Evolutionary conservation across 2,329 filamentous ascomycete species (phyloP).

Genomic region (Elsinoe fawcettii): DNA sequence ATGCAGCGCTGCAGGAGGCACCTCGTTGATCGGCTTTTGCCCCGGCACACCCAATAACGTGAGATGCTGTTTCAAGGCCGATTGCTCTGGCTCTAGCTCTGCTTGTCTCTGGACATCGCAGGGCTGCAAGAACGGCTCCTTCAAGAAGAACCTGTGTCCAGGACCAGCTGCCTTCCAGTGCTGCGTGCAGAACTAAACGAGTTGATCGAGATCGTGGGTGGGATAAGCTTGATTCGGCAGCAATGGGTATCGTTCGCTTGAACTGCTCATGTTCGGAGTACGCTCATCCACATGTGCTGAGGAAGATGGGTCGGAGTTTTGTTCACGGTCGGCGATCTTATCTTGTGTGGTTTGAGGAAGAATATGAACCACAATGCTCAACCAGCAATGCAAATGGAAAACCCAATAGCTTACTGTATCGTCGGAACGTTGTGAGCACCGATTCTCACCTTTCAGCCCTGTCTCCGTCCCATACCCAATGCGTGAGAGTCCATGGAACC

Average conservation of each 20-base stretch:
- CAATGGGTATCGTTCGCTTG: no score
- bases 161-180: not conserved
- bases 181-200: not conserved
- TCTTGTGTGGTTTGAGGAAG: no score
- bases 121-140: not conserved
- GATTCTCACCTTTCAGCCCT: no score
- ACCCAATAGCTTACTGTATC: no score
- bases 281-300: not conserved
- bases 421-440: no score
- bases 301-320: no score
- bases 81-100: not conserved
- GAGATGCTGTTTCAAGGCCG: slow-evolving; percentile 9
- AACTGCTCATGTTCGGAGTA: not conserved
- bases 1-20: slow-evolving; percentile 1
- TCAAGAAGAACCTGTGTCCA: not conserved
- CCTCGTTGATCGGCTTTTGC: not conserved
- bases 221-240: no score
- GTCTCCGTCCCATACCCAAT: no score
- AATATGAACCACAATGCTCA: no score
- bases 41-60: slow-evolving; percentile 5
- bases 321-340: no score
- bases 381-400: no score
- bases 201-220: not conserved
- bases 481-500: no score
- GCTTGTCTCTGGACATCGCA: slow-evolving; percentile 1